Evolutionary conservation across 768 basidiomycete species (phyloP), one percentile per base, ranked within the genome.

Genomic region (Ramaria sp.): DNA sequence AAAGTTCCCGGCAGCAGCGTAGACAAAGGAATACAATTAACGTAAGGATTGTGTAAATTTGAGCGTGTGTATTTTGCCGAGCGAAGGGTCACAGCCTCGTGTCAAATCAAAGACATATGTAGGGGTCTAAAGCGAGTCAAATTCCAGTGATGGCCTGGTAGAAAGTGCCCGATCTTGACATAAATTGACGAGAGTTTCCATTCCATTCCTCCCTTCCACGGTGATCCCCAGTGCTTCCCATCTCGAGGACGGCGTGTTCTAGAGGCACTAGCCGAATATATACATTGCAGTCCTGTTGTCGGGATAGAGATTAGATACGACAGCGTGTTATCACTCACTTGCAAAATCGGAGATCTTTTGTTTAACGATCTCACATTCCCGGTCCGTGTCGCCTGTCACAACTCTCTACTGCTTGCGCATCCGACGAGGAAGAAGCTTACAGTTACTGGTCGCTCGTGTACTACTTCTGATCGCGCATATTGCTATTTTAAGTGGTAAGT

Each of bases 51-150:
- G 20, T 2, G 42, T n/a, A 22, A 43, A 43, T 6, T 43, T 43
- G 42, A 22, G 7, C 42, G 17, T n/a, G 17, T 43, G 42, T n/a
- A n/a, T 43, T 39, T 15, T 39, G 30, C 37, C 37, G 22, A 42
- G n/a, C 37, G 41, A 53, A 42, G 41, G 13, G 51, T 38, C 51
- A 53, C 51, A 13, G 37, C 47, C 56, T 37, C 56, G 39, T 46
- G 50, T 22, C 54, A 55, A 39, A 51, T 50, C 33, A 38, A 19
- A n/a, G 42, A 13, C 17, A 43, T 22, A 7, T 12, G 17, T n/a
- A 43, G 42, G 41, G 42, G 42, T 43, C 13, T n/a, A n/a, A 22
- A 19, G 42, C 13, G 42, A 43, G 20, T 43, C 42, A 43, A 43
- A 43, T 43, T 41, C 39, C 39, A n/a, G 17, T 17, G 17, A 22